Evolutionary conservation across 2,329 filamentous ascomycete genomes (phyloP), one percentile per base, ranked within the genome.

Genomic region (Metarhizium album): DNA sequence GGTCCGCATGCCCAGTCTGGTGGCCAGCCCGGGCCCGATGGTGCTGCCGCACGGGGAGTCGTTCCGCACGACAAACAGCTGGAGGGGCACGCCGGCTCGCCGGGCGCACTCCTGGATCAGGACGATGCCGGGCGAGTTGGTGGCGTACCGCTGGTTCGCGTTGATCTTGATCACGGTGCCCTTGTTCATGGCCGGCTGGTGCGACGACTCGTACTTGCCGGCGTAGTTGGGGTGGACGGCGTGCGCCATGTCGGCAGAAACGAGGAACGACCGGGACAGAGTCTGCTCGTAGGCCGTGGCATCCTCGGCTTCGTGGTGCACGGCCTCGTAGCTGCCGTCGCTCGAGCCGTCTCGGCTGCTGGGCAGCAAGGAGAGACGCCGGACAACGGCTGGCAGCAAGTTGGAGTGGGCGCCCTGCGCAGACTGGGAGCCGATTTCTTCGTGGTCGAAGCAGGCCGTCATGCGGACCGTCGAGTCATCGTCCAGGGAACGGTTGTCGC

Each of bases 141-240:
- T 98, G 29, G 91, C 90, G 70, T 98, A 98, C 55, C 90, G 85
- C 59, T 93, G 89, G 68, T 97, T 98, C 55, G 93, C 93, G 65
- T 98, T 98, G 74, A 98, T 79, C 73, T 98, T 98, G 74, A 98
- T 90, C 45, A 97, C 91, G 3, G 88, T 88, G 48, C 93, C 93
- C 67, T 89, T 87, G 77, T 98, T 98, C 79, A 98, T 94, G 69
- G 90, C 84, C 4, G 93, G 93, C 57, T 87, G 82, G 71, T 98
- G 93, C 60, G 88, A 86, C 35, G 82, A 70, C 72, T 98, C 93
- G 70, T 97, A 95, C 70, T 97, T 97, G 59, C 73, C 82, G 4
- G 83, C 78, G 67, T 96, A 98, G 73, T 98, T 98, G 52, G 93
- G 93, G 68, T 98, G 89, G 14, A 98, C 84, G 4, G 86, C 86